Percentiles rank a stretch among this genome's conserved stretches.
Conservation (phyloP, 441 rosid species). For the Populus hybrid region DNA sequence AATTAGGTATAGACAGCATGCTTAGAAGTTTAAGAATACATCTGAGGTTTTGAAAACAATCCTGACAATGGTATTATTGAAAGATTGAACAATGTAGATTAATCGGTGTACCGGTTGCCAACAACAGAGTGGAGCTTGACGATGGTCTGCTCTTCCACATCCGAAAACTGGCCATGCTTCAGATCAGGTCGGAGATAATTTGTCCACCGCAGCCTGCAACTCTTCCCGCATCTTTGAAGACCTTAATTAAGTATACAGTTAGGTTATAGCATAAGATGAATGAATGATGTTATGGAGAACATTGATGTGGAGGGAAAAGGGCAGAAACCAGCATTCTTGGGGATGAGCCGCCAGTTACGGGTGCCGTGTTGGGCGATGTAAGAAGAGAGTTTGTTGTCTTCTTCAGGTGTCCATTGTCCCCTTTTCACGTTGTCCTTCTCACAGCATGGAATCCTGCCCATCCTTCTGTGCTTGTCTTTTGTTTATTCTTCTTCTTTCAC, state of each 20-base stretch:
- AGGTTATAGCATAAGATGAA: background rate
- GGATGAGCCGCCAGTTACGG: slow-evolving; percentile 96
- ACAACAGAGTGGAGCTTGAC: slow-evolving; percentile 64
- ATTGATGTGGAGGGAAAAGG: background rate
- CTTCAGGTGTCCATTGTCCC: slow-evolving; percentile 97
- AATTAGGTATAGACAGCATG: background rate
- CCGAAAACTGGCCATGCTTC: slow-evolving; percentile 68
- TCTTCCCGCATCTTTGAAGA: slow-evolving; percentile 80
- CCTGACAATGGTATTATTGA: background rate
- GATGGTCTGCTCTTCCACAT: slow-evolving; percentile 71
- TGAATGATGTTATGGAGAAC: too few relatives aligned
- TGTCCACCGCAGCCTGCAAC: slow-evolving; percentile 81
- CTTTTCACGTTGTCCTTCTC: slow-evolving; percentile 89
- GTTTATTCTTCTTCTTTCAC: background rate
- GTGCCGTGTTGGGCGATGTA: slow-evolving; percentile 94
- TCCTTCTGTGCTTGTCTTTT: slow-evolving; percentile 24
- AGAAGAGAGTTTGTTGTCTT: slow-evolving; percentile 92
- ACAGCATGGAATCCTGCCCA: slow-evolving; percentile 97
- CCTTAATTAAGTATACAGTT: slow-evolving; percentile 29
- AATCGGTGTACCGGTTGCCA: slow-evolving; percentile 19
- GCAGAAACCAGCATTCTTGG: slow-evolving; percentile 77
- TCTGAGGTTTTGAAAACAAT: too few relatives aligned
- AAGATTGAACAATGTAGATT: background rate
- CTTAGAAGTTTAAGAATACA: too few relatives aligned
- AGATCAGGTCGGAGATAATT: slow-evolving; percentile 86